Percentiles rank a stretch among this genome's conserved stretches.
Conservation (phyloP, 2,329 filamentous ascomycete genomes). For the Penicillium decumbens region DNA sequence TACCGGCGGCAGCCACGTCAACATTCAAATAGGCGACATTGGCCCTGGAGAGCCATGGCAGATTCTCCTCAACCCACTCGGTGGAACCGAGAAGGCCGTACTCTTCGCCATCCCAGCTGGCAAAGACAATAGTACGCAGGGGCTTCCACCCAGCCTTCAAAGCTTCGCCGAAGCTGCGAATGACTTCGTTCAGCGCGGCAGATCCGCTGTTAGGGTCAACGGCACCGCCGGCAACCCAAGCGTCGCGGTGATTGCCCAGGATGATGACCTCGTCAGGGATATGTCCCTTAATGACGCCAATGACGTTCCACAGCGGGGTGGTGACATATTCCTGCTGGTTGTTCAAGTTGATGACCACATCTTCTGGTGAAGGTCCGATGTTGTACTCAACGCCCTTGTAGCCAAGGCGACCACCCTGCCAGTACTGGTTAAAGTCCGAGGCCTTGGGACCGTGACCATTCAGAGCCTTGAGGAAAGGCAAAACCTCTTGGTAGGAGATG, state of each 20-base stretch:
- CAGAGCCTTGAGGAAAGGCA: slow-evolving; percentile 82
- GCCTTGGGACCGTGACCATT: slow-evolving; percentile 82
- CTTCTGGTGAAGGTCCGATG: slow-evolving; percentile 72
- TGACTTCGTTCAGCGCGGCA: slow-evolving; percentile 71
- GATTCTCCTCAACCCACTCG: slow-evolving; percentile 87
- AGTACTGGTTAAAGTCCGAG: slow-evolving; percentile 66
- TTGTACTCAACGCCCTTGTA: slow-evolving; percentile 81
- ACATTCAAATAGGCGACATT: slow-evolving; percentile 83
- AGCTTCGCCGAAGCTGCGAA: slow-evolving; percentile 68
- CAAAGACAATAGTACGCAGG: slow-evolving; percentile 84
- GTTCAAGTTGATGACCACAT: slow-evolving; percentile 64
- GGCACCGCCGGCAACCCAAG: slow-evolving; percentile 82
- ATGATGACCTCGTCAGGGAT: slow-evolving; percentile 81
- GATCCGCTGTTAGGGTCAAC: slow-evolving; percentile 80
- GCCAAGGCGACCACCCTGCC: slow-evolving; percentile 68
- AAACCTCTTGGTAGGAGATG: slow-evolving; percentile 79
- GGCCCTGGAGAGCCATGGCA: slow-evolving; percentile 70
- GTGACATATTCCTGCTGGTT: slow-evolving; percentile 80
- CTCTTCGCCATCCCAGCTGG: slow-evolving; percentile 79
- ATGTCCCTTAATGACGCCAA: slow-evolving; percentile 85
- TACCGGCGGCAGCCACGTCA: slow-evolving; percentile 67
- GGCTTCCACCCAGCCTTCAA: slow-evolving; percentile 74
- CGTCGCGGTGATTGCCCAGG: slow-evolving; percentile 87
- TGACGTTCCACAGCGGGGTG: slow-evolving; percentile 83
- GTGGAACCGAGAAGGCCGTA: slow-evolving; percentile 83